These are phyloP conservation scores for Eutrema heterophyllum DNA, from an alignment of 345 rosid species.

Conservation along the genomic window DNA sequence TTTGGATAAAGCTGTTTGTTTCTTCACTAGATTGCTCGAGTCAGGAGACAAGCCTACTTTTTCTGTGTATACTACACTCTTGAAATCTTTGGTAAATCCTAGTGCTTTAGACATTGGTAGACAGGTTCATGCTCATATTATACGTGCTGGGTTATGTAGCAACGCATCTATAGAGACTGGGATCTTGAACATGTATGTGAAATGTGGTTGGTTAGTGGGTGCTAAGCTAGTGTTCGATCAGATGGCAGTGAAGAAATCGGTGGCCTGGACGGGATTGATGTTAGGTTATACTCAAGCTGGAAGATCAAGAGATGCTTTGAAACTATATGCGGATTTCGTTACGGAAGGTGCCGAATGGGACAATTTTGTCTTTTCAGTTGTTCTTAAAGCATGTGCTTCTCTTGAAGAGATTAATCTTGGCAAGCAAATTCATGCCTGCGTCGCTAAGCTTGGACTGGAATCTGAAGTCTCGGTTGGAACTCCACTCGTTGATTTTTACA, in stretches of 20 bases:
- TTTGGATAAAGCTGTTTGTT: constrained; percentile 35
- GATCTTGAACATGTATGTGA: constrained; percentile 56
- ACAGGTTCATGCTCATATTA: constrained; percentile 56
- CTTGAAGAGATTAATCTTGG: constrained; percentile 48
- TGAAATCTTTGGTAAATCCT: constrained; percentile 42
- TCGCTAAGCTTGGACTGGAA: constrained; percentile 60
- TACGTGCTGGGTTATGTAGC: constrained; percentile 41
- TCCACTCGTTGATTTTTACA: constrained; percentile 64
- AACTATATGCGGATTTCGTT: constrained; percentile 43
- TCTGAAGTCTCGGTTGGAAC: constrained; percentile 69
- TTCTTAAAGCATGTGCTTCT: constrained; percentile 63
- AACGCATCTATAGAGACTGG: constrained; percentile 37
- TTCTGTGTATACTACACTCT: constrained; percentile 36
- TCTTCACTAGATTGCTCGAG: constrained; percentile 40
- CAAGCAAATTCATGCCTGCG: constrained; percentile 54
- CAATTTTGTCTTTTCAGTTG: constrained; percentile 55
- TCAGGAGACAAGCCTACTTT: constrained; percentile 36
- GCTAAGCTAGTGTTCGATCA: constrained; percentile 49
- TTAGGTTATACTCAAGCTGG: constrained; percentile 52
- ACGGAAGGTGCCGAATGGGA: constrained; percentile 54
- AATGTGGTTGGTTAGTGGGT: constrained; percentile 56
- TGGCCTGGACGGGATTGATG: constrained; percentile 64
- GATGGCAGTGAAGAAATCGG: constrained; percentile 48
- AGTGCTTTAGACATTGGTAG: constrained; percentile 43
- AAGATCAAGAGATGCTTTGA: constrained; percentile 42